These are phyloP conservation scores for Margaritispora aquatica DNA, from an alignment of 495 filamentous ascomycete genomes.

Conservation along the genomic window DNA sequence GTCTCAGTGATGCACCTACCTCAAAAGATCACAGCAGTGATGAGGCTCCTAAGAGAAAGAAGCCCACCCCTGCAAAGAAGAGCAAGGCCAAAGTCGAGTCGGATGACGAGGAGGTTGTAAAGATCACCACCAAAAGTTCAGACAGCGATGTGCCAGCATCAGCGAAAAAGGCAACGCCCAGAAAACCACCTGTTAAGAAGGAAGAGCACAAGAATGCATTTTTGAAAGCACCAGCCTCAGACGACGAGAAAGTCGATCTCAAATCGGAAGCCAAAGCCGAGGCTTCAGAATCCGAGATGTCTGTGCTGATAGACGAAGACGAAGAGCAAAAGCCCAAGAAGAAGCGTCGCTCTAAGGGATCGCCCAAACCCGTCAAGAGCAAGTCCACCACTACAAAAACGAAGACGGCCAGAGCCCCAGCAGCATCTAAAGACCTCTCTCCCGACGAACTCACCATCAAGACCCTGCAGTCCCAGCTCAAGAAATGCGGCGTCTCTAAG, in stretches of 20 bases:
- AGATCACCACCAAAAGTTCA: background rate
- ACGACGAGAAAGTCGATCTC: conserved; percentile 20
- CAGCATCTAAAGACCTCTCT: conserved; percentile 38
- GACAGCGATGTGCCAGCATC: background rate
- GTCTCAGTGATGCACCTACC: background rate
- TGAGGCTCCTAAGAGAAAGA: conserved; percentile 24
- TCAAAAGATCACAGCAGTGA: background rate
- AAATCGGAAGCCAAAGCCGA: conserved; percentile 28
- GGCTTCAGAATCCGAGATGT: conserved; percentile 74
- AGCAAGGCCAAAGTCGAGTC: conserved; percentile 18
- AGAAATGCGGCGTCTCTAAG: conserved; percentile 92
- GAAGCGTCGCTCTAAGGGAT: conserved; percentile 27
- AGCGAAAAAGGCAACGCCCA: background rate
- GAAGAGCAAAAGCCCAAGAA: conserved; percentile 42
- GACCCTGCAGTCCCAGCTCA: conserved; percentile 76
- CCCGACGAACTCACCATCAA: conserved; percentile 80
- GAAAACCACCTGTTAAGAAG: background rate
- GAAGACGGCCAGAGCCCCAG: background rate
- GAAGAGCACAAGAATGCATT: background rate
- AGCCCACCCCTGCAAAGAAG: background rate
- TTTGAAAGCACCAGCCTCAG: background rate
- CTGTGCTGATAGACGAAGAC: conserved; percentile 65
- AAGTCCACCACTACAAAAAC: conserved; percentile 11
- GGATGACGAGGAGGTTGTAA: conserved; percentile 21
- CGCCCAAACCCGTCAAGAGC: conserved; percentile 17